A percentile compares a stretch with the other conserved stretches of the same genome.
Evolutionary conservation across 2,329 filamentous ascomycete species (phyloP).

Genomic region (Diaporthe velutina): DNA sequence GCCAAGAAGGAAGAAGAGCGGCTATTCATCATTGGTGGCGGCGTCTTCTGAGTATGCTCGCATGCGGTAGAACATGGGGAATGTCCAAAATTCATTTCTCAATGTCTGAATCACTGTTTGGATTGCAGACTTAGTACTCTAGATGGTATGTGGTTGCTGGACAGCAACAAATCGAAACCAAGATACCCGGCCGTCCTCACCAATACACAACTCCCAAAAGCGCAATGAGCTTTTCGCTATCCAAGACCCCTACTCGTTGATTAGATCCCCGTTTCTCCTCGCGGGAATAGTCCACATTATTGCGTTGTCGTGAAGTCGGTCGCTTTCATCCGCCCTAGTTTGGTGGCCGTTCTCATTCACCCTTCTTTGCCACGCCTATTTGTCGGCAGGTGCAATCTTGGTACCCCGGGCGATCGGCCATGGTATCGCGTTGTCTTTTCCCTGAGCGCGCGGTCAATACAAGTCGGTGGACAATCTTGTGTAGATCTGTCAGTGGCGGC

Average conservation of each 20-base stretch:
- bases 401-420: background rate
- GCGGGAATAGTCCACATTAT: background rate
- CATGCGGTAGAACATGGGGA: background rate
- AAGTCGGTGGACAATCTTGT: background rate
- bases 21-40: slow-evolving; percentile 97
- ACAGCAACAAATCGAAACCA: background rate
- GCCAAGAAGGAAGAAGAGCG: slow-evolving; percentile 91
- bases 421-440: no score
- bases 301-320: background rate
- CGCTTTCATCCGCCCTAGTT: background rate
- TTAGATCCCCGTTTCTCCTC: background rate
- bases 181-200: background rate
- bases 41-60: slow-evolving; percentile 72
- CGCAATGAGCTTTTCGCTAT: background rate
- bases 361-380: background rate
- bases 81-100: no score
- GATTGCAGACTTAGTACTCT: background rate
- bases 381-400: background rate
- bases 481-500: background rate
- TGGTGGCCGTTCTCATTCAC: no score
- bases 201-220: background rate
- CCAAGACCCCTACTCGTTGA: background rate
- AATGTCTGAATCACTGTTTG: background rate
- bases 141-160: slow-evolving; percentile 2
- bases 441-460: background rate